A percentile compares a stretch with the other conserved stretches of the same genome.
These are phyloP conservation scores for Pseudogymnoascus sp. DNA, from an alignment of 2,329 filamentous ascomycete species.

Conservation along the genomic window DNA sequence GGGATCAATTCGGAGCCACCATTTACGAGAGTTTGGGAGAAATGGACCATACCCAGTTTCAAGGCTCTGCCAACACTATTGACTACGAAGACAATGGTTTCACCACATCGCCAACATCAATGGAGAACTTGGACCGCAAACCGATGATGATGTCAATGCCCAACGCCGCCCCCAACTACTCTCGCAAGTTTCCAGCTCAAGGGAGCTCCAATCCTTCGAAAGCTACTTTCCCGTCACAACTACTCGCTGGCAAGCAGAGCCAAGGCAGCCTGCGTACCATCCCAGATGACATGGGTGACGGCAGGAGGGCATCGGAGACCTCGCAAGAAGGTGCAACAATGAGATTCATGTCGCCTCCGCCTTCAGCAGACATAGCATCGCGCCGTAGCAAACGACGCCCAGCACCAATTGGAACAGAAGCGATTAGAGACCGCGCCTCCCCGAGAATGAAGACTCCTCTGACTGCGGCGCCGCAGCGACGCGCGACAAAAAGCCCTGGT, in stretches of 20 bases:
- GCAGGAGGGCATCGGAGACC: not conserved
- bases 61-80: not conserved
- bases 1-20: not conserved
- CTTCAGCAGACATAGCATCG: slow-evolving; percentile 10
- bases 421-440: slow-evolving; percentile 1
- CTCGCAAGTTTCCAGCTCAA: not conserved
- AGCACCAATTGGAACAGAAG: not conserved
- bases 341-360: slow-evolving; percentile 11
- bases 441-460: not conserved
- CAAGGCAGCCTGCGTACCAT: not conserved
- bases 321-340: not conserved
- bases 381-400: slow-evolving; percentile 9
- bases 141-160: not conserved
- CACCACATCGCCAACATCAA: not conserved
- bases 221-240: slow-evolving; percentile 1
- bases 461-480: not conserved
- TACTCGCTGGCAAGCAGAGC: not conserved
- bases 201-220: not conserved
- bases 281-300: not conserved
- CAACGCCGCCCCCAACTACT: not conserved
- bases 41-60: not conserved
- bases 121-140: not conserved
- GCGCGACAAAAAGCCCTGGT: not conserved
- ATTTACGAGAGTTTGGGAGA: not conserved
- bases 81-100: not conserved